Evolutionary conservation across 371 early-diverging fungal species (phyloP), one percentile per base, ranked within the genome.

Genomic region (Dinochytrium kinnereticum): DNA sequence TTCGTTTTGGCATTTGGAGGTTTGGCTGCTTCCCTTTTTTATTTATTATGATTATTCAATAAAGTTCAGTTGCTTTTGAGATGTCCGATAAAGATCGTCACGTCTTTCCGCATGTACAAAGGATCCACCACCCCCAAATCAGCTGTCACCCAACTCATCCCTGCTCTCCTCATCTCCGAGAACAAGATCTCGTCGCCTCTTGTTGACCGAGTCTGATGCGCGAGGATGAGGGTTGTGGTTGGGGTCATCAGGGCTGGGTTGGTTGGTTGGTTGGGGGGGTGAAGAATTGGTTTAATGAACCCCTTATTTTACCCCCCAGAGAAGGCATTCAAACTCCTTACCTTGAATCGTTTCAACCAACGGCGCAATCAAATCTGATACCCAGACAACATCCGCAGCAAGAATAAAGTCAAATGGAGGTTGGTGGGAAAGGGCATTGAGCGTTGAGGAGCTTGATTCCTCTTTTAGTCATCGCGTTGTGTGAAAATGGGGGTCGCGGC

Each of bases 371-470:
- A 86, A 69, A 44, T 78, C 80, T 34, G 84, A 81, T 0, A 86
- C 84, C 86, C 86, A 86, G 2, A 86, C 78, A 28, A 86, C 82
- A 64, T 86, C 86, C 2, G 86, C 79, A 28, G 83, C 86, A 24
- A 86, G 50, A 15, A 86, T 80, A 36, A 77, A 80, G 65, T 86
- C 83, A 34, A 80, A 67, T 31, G 67, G 15, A 10, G 57, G 57
- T 55, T n/a, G n/a, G n/a, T n/a, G n/a, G n/a, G n/a, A n/a, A n/a
- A n/a, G n/a, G n/a, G n/a, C n/a, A n/a, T n/a, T n/a, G n/a, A n/a
- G n/a, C n/a, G n/a, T n/a, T n/a, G n/a, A n/a, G n/a, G n/a, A n/a
- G n/a, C n/a, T n/a, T n/a, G n/a, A n/a, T n/a, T 55, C 28, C 28
- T 10, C 17, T 24, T 17, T 10, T 28, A 55, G 57, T 55, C 13